These are phyloP conservation scores for Flagelloscypha sp. DNA, from an alignment of 768 basidiomycete species.

Conservation along the genomic window DNA sequence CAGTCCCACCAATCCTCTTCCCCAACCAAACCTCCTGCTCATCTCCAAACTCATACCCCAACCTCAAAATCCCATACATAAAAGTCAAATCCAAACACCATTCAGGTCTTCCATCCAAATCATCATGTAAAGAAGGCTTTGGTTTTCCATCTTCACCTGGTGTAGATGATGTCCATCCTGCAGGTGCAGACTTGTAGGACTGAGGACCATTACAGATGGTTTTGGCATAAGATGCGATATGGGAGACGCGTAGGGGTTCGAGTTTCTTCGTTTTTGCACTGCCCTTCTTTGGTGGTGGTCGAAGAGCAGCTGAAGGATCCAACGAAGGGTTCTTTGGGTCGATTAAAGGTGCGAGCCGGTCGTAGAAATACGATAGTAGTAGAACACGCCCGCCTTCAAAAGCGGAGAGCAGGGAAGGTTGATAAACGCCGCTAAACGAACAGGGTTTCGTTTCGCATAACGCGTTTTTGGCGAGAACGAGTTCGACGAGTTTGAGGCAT, in stretches of 20 bases:
- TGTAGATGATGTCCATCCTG: conserved; percentile 29
- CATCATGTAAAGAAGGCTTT: conserved; percentile 40
- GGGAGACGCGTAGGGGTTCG: conserved; percentile 44
- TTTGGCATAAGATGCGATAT: conserved; percentile 55
- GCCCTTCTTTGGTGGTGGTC: conserved; percentile 9
- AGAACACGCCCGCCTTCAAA: conserved; percentile 82
- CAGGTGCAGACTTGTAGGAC: conserved; percentile 52
- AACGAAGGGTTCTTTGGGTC: too few relatives aligned
- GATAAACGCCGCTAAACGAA: conserved; percentile 96
- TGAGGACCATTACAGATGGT: conserved; percentile 65
- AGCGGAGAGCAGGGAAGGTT: conserved; percentile 83
- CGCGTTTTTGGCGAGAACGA: conserved; percentile 94
- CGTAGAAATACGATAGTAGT: conserved; percentile 97
- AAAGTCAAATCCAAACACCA: conserved; percentile 96
- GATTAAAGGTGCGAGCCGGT: conserved; percentile 79
- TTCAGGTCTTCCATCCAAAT: conserved; percentile 79
- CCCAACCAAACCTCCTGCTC: conserved; percentile 65
- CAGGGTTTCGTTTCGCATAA: conserved; percentile 90
- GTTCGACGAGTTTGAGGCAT: conserved; percentile 73
- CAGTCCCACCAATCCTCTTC: conserved; percentile 83
- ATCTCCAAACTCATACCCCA: conserved; percentile 85
- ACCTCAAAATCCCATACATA: conserved; percentile 78
- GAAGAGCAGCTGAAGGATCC: too few relatives aligned
- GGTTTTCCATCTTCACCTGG: too few relatives aligned
- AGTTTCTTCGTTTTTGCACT: too few relatives aligned